A percentile compares a stretch with the other conserved stretches of the same genome.
phyloP scores from a whole-genome alignment of 495 filamentous ascomycete species.

The Patellaria atrata region DNA sequence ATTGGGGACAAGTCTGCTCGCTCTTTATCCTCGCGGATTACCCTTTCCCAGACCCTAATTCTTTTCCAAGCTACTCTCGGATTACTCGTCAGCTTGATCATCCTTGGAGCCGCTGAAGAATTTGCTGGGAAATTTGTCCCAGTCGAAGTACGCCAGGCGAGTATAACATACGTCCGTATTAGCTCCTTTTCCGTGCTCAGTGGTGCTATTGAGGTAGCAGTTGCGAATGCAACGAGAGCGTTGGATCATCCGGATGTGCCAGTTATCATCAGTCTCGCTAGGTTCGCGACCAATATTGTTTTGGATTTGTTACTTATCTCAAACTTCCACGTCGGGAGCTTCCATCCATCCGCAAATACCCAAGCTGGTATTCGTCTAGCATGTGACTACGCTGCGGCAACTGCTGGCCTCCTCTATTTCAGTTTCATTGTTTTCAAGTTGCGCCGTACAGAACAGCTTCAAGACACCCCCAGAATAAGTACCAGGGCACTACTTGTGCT shows the following conservation, averaged over 20 bases:
- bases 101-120: constrained; percentile 37
- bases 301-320: constrained; percentile 59
- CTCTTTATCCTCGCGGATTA: constrained; percentile 35
- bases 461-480: constrained; percentile 23
- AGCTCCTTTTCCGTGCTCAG: constrained; percentile 45
- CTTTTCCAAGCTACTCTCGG: constrained; percentile 43
- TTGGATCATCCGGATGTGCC: constrained; percentile 63
- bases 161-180: constrained; percentile 52
- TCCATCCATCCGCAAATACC: constrained; percentile 41
- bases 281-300: constrained; percentile 52
- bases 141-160: constrained; percentile 36
- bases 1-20: constrained; percentile 53
- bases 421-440: constrained; percentile 28
- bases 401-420: constrained; percentile 47
- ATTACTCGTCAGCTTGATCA: constrained; percentile 45
- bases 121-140: constrained; percentile 54
- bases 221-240: constrained; percentile 46
- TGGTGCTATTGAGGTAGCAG: constrained; percentile 48
- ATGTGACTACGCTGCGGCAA: constrained; percentile 44
- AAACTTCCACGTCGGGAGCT: constrained; percentile 43
- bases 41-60: constrained; percentile 51
- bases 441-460: not conserved
- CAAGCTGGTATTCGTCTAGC: constrained; percentile 50
- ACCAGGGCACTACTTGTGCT: constrained; percentile 36
- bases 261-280: constrained; percentile 48